Evolutionary conservation across 169 alveolate species (phyloP).

Genomic region (Eimeria sp.): DNA sequence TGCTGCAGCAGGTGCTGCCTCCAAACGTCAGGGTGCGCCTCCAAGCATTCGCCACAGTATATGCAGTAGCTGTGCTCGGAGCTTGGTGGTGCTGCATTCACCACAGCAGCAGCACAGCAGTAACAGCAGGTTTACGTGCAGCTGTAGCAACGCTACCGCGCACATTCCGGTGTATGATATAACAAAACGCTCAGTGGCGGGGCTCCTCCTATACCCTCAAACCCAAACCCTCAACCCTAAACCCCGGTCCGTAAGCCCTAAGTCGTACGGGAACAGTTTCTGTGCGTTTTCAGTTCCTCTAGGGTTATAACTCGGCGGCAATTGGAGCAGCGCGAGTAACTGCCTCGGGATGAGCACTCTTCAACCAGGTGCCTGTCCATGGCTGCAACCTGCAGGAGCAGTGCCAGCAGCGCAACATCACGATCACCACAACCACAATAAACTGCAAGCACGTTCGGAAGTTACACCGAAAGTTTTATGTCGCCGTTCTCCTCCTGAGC

Average conservation of each 20-base stretch:
- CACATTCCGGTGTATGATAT: no score
- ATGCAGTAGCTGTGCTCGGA: constrained; percentile 14
- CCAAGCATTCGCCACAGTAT: neutral
- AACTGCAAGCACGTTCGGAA: neutral
- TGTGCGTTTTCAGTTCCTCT: neutral
- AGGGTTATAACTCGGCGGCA: neutral
- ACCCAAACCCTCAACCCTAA: no score
- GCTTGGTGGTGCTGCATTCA: neutral
- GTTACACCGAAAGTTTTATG: neutral
- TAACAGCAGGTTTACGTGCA: no score
- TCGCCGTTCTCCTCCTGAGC: neutral
- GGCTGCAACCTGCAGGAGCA: neutral
- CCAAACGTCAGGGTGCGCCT: neutral
- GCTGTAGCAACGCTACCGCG: no score
- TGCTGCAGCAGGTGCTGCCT: constrained; percentile 15
- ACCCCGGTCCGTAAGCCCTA: no score
- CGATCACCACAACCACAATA: neutral
- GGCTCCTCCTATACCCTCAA: no score
- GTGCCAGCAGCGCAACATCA: neutral
- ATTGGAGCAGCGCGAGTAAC: neutral
- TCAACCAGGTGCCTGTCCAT: constrained; percentile 8
- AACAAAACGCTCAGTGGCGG: no score
- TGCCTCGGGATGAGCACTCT: neutral
- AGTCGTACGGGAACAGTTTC: neutral
- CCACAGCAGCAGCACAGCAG: neutral